A percentile compares a stretch with the other conserved stretches of the same genome.
Evolutionary conservation across 768 basidiomycete genomes (phyloP).

Genomic region (Clathrus columnatus): DNA sequence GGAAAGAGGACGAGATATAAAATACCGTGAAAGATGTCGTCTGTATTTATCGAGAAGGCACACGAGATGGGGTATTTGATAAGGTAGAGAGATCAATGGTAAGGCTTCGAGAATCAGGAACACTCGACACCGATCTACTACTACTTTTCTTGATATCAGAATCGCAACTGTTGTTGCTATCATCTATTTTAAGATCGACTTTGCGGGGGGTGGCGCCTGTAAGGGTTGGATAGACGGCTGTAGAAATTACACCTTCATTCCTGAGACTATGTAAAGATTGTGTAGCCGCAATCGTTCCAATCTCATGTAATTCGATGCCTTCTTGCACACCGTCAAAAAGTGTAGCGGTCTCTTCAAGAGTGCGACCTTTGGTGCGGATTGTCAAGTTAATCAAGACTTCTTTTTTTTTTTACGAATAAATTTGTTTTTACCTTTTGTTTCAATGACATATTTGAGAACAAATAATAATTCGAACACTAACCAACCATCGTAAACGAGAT

Average conservation of each 20-base stretch:
- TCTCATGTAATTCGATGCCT: conserved; percentile 29
- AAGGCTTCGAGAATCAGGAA: background rate
- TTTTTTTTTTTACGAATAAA: background rate
- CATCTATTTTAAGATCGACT: background rate
- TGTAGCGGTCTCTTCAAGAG: conserved; percentile 65
- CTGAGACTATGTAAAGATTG: conserved; percentile 5
- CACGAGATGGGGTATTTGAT: too few relatives aligned
- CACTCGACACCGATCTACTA: background rate
- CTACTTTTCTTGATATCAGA: background rate
- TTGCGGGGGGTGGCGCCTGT: background rate
- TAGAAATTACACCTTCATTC: background rate
- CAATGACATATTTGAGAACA: conserved; percentile 45
- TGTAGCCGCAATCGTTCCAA: conserved; percentile 42
- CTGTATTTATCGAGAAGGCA: background rate
- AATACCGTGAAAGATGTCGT: background rate
- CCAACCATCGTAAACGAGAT: conserved; percentile 59
- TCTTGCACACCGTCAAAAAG: conserved; percentile 58
- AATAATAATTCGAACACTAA: conserved; percentile 52
- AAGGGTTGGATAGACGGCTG: background rate
- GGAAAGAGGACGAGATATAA: too few relatives aligned
- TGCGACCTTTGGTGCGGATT: conserved; percentile 34
- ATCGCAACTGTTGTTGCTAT: background rate
- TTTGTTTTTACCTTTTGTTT: conserved; percentile 47
- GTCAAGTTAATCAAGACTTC: conserved; percentile 10
- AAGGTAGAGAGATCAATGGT: background rate